phyloP scores from a whole-genome alignment of 2,329 filamentous ascomycete genomes.

The Scytalidium lignicola region DNA sequence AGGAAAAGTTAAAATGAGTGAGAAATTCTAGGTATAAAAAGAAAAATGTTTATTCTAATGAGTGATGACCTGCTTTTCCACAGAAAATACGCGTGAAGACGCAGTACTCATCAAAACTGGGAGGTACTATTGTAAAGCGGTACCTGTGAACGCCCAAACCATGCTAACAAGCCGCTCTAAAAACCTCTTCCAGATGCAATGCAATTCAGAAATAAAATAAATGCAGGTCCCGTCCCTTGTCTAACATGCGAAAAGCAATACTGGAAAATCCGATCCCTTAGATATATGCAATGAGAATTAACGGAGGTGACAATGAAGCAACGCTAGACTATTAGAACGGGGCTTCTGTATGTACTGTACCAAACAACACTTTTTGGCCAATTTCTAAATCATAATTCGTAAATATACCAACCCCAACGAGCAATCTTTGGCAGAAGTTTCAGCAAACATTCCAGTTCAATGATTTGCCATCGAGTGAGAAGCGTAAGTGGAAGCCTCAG shows the following conservation, averaged over 20 bases:
- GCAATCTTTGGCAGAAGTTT: too few species aligned
- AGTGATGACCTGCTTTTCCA: too few species aligned
- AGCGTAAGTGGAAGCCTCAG: not conserved
- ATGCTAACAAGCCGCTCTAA: not conserved
- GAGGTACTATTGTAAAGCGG: too few species aligned
- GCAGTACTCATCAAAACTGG: too few species aligned
- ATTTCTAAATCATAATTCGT: constrained; percentile 20
- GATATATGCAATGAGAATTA: not conserved
- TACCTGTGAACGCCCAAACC: not conserved
- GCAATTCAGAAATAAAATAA: not conserved
- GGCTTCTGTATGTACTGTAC: not conserved
- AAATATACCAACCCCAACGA: not conserved
- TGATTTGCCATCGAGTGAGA: not conserved
- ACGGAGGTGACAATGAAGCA: not conserved
- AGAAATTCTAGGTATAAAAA: too few species aligned
- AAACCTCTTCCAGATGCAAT: not conserved
- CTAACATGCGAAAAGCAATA: not conserved
- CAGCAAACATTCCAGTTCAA: too few species aligned
- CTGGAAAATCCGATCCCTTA: not conserved
- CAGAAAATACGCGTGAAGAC: too few species aligned
- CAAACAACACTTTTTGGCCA: not conserved
- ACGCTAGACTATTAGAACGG: not conserved
- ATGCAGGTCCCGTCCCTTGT: not conserved
- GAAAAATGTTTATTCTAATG: too few species aligned
- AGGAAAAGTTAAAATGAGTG: too few species aligned